Percentiles rank a stretch among this genome's conserved stretches.
These are phyloP conservation scores for Auriscalpium vulgare DNA, from an alignment of 768 basidiomycete genomes.

Conservation along the genomic window DNA sequence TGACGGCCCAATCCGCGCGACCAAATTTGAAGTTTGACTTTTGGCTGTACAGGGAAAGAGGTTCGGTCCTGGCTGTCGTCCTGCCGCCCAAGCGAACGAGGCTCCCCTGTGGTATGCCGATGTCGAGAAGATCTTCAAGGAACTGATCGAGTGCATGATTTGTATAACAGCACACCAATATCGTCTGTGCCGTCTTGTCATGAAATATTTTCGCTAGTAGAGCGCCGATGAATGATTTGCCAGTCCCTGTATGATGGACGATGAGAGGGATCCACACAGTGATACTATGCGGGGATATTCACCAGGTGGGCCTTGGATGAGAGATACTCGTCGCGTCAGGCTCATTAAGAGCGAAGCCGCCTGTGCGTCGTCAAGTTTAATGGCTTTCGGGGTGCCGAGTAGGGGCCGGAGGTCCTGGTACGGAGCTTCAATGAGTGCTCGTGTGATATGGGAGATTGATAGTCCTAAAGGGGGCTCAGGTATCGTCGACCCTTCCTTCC, in stretches of 20 bases:
- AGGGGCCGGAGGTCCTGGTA: conserved; percentile 32
- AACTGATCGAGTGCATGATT: conserved; percentile 73
- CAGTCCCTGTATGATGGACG: conserved; percentile 41
- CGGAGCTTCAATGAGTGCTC: conserved; percentile 24
- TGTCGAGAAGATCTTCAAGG: conserved; percentile 50
- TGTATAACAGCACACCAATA: conserved; percentile 66
- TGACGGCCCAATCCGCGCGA: conserved; percentile 30
- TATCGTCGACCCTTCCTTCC: conserved; percentile 27
- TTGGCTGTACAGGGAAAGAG: conserved; percentile 38
- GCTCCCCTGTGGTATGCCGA: conserved; percentile 40
- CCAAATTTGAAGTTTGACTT: conserved; percentile 17
- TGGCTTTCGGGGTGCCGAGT: conserved; percentile 29
- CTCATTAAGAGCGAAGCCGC: conserved; percentile 37
- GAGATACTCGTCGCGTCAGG: conserved; percentile 45
- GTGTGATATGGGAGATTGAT: conserved; percentile 13
- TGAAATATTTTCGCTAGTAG: conserved; percentile 55
- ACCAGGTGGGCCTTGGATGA: conserved; percentile 73
- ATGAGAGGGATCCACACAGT: neutral
- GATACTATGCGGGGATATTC: conserved; percentile 9
- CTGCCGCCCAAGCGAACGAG: conserved; percentile 58
- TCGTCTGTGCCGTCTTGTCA: conserved; percentile 36
- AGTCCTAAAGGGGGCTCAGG: conserved; percentile 11
- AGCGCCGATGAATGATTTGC: conserved; percentile 68
- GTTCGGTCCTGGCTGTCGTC: conserved; percentile 37
- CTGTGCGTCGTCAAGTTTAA: conserved; percentile 47